Conservation (phyloP, 2,329 filamentous ascomycete genomes). For the Orbilia brochopaga region DNA sequence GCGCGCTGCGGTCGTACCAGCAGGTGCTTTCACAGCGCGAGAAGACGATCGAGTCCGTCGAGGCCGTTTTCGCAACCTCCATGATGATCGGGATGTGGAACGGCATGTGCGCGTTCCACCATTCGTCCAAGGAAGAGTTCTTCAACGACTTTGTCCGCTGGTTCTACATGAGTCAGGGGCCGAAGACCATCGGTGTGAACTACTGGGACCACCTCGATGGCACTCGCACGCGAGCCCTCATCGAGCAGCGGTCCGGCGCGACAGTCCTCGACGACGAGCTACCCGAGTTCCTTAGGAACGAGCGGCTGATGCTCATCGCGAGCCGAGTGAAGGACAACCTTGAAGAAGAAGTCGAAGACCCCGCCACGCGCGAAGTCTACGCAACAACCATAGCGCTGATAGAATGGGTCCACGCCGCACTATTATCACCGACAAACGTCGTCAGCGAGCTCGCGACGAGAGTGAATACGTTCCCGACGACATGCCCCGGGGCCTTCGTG, state of each 20-base stretch:
- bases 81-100: conserved; percentile 49
- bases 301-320: conserved; percentile 35
- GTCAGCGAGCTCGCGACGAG: conserved; percentile 23
- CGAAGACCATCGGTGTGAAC: conserved; percentile 37
- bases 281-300: conserved; percentile 36
- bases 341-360: conserved; percentile 30
- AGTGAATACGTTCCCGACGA: conserved; percentile 47
- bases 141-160: conserved; percentile 44
- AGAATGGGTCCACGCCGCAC: conserved; percentile 48
- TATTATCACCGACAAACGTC: conserved; percentile 3
- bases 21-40: conserved; percentile 28
- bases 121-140: conserved; percentile 45
- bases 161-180: conserved; percentile 43
- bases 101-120: conserved; percentile 48
- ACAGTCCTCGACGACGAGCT: conserved; percentile 42
- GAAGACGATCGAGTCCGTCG: conserved; percentile 23
- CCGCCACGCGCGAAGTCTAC: conserved; percentile 25
- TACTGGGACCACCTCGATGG: conserved; percentile 34
- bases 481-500: conserved; percentile 41
- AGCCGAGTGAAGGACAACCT: conserved; percentile 36
- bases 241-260: conserved; percentile 38
- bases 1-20: conserved; percentile 30
- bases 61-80: conserved; percentile 39
- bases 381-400: conserved; percentile 34
- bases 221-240: conserved; percentile 21